These are phyloP conservation scores for Hypoxylon crocopeplum DNA, from an alignment of 495 filamentous ascomycete genomes.

Conservation along the genomic window DNA sequence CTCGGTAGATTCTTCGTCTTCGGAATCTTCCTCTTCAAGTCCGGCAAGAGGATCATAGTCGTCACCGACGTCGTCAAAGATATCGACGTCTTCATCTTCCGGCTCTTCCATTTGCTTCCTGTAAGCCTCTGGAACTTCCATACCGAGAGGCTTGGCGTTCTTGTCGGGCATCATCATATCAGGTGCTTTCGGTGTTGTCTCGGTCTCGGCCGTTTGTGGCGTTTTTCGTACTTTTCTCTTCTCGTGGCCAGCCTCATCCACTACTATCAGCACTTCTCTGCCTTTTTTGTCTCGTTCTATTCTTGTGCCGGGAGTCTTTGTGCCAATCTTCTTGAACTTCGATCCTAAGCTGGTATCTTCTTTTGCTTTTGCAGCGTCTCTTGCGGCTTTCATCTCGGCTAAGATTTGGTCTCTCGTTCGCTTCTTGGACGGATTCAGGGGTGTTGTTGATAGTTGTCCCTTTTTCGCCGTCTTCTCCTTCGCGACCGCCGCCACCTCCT, in stretches of 20 bases:
- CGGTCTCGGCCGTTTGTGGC: constrained; percentile 41
- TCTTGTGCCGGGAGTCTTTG: constrained; percentile 67
- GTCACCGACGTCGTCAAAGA: constrained; percentile 85
- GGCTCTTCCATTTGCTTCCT: constrained; percentile 58
- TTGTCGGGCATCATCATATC: constrained; percentile 71
- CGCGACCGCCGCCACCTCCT: constrained; percentile 62
- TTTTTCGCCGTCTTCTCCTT: constrained; percentile 69
- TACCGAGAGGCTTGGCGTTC: constrained; percentile 71
- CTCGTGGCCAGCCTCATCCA: constrained; percentile 85
- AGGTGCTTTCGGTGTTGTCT: constrained; percentile 47
- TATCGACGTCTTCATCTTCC: constrained; percentile 70
- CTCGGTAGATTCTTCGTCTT: constrained; percentile 54
- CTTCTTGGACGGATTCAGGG: constrained; percentile 67
- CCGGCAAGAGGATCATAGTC: constrained; percentile 89
- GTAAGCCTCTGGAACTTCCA: constrained; percentile 74
- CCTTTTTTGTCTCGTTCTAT: constrained; percentile 79
- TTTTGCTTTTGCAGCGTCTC: constrained; percentile 66
- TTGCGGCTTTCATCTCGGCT: constrained; percentile 77
- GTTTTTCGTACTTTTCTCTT: constrained; percentile 80
- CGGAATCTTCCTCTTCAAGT: constrained; percentile 62
- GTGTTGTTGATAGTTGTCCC: constrained; percentile 73
- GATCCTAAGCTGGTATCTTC: constrained; percentile 67
- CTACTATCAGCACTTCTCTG: constrained; percentile 82
- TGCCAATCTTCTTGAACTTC: constrained; percentile 83
- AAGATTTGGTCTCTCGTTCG: constrained; percentile 84